Conservation (phyloP, 352 stramenopile genomes). For the Plasmopara viticola region DNA sequence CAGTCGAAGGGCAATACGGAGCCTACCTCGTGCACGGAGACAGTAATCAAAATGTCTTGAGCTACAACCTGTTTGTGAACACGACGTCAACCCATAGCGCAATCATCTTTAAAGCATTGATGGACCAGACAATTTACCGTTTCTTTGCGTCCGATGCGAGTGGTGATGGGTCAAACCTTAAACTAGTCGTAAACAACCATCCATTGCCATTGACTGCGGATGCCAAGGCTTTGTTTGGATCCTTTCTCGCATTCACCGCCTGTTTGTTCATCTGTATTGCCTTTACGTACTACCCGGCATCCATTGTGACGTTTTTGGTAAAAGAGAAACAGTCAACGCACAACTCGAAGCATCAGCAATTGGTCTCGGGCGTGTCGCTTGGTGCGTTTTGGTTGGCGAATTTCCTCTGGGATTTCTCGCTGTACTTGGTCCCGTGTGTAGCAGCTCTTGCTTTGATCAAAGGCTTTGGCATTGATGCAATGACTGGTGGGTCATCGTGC, state of each 20-base stretch:
- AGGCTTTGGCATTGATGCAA: slow-evolving; percentile 34
- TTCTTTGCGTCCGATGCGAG: slow-evolving; percentile 37
- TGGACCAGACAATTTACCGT: slow-evolving; percentile 55
- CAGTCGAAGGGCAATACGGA: slow-evolving; percentile 38
- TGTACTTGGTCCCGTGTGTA: slow-evolving; percentile 80
- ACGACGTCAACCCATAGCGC: slow-evolving; percentile 45
- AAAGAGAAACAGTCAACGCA: slow-evolving; percentile 87
- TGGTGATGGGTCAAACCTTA: slow-evolving; percentile 13
- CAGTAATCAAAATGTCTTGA: slow-evolving; percentile 33
- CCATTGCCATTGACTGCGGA: slow-evolving; percentile 42
- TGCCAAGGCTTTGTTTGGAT: slow-evolving; percentile 39
- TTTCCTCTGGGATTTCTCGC: slow-evolving; percentile 89
- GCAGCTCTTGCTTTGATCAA: slow-evolving; percentile 43
- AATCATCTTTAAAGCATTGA: slow-evolving; percentile 55
- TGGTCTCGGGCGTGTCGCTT: slow-evolving; percentile 91
- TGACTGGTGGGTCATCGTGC: slow-evolving; percentile 43
- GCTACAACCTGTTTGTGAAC: slow-evolving; percentile 69
- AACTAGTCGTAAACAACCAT: slow-evolving; percentile 48
- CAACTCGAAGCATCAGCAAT: slow-evolving; percentile 96
- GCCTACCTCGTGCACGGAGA: slow-evolving; percentile 44
- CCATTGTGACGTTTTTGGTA: slow-evolving; percentile 94
- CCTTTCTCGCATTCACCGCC: slow-evolving; percentile 64
- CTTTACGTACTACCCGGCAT: slow-evolving; percentile 89
- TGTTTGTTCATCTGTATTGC: slow-evolving; percentile 86
- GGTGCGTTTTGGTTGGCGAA: slow-evolving; percentile 95